These are phyloP conservation scores for Plectranthus barbatus DNA, from an alignment of 257 asterid genomes.

Conservation along the genomic window DNA sequence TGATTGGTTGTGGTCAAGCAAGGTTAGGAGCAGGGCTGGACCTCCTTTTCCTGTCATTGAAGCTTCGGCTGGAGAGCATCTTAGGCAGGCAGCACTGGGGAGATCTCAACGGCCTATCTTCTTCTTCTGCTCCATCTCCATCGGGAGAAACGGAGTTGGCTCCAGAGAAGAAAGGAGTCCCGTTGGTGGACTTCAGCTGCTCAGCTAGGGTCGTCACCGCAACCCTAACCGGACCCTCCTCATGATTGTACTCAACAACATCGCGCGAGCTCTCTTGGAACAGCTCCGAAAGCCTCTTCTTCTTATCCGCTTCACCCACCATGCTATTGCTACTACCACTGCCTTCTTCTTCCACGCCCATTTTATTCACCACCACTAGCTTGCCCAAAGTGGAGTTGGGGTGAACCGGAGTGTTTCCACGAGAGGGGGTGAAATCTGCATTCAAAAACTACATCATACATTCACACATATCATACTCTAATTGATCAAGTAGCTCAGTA, in stretches of 20 bases:
- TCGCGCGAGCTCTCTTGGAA: conserved; percentile 40
- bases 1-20: no score
- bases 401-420: conserved; percentile 67
- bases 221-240: conserved; percentile 1
- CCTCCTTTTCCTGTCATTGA: conserved; percentile 39
- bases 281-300: conserved; percentile 47
- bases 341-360: conserved; percentile 9
- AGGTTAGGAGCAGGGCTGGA: conserved; percentile 18
- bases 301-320: conserved; percentile 46
- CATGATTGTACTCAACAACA: conserved; percentile 12
- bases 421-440: conserved; percentile 70
- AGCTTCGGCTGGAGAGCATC: conserved; percentile 44
- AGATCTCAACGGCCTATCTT: conserved; percentile 25
- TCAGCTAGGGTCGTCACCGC: neutral
- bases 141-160: conserved; percentile 27
- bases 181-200: conserved; percentile 20
- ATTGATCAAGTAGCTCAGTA: no score
- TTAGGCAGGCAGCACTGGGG: conserved; percentile 58
- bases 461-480: no score
- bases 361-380: conserved; percentile 5
- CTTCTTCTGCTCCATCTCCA: neutral
- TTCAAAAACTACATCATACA: neutral
- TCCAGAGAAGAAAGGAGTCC: conserved; percentile 25
- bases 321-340: no score
- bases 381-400: conserved; percentile 27